Evolutionary conservation across 2,329 filamentous ascomycete species (phyloP).

Genomic region (Bipolaris zeicola): DNA sequence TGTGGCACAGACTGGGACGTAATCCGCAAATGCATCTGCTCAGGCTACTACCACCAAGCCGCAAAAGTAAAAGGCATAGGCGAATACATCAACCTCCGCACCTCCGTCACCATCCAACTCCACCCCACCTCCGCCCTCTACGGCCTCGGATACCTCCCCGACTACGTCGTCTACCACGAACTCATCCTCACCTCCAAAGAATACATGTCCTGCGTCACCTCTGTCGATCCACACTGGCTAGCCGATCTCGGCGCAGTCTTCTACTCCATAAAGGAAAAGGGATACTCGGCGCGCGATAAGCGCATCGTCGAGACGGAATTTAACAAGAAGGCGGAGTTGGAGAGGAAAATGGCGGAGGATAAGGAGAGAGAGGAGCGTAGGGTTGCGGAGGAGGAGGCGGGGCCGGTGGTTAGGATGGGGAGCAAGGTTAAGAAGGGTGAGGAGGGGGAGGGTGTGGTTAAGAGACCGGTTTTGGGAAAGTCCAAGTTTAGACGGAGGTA

Average conservation of each 20-base stretch:
- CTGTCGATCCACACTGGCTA: constrained; percentile 96
- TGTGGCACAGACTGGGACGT: constrained; percentile 98
- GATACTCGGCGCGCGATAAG: constrained; percentile 85
- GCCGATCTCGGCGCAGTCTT: constrained; percentile 96
- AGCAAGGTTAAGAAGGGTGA: constrained; percentile 36
- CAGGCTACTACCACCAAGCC: constrained; percentile 97
- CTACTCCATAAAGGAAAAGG: constrained; percentile 97
- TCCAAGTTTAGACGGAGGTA: constrained; percentile 31
- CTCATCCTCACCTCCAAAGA: constrained; percentile 95
- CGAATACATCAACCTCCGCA: constrained; percentile 96
- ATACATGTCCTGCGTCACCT: constrained; percentile 96
- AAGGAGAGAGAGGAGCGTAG: constrained; percentile 69
- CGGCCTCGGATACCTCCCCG: constrained; percentile 88
- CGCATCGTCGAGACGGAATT: constrained; percentile 89
- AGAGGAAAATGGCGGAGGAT: constrained; percentile 88
- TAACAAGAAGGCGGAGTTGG: constrained; percentile 90
- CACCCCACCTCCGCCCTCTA: constrained; percentile 95
- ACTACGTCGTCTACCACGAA: constrained; percentile 98
- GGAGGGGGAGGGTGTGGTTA: constrained; percentile 49
- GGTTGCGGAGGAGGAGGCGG: constrained; percentile 44
- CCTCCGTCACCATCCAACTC: constrained; percentile 89
- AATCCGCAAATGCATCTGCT: constrained; percentile 94
- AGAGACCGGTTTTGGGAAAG: constrained; percentile 45
- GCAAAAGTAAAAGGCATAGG: constrained; percentile 95
- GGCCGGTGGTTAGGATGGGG: constrained; percentile 34